Base-by-base conservation (phyloP, 441 rosid genomes). In the Jatropha multifida region DNA sequence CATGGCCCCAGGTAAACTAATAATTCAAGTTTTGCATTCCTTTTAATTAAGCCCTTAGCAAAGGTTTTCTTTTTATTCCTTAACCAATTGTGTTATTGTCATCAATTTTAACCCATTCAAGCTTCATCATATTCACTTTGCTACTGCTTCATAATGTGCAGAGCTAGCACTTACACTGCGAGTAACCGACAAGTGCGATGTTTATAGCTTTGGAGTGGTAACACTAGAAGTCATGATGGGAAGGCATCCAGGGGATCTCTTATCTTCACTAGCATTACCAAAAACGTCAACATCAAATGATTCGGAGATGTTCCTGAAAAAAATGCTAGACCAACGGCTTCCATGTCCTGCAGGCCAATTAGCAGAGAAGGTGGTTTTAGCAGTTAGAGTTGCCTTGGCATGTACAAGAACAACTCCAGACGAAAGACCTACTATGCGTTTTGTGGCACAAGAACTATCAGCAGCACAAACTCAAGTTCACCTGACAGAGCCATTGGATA, bases 171-270 rank as follows among this genome's bases (percentile, higher is more conserved):
- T 70, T 13, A 85, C 92, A 17, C 83, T 83, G 90, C 76, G 77
- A 54, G 81, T 87, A 1, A 85, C 90, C 0, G 85, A 92, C 32
- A 88, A 90, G 82, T 82, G 88, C 2, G 92, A 90, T 59, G 85
- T 87, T n/a, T 90, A 83, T 48, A 87, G 91, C 72, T 90, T 88
- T 38, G 94, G 90, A 40, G 88, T 90, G 15, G 89, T 90, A 72
- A 78, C 86, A 20, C 38, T 88, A 26, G 94, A 90, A 73, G 83
- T 81, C 2, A 84, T 90, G 89, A 86, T 85, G 89, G 94, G 92
- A 69, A 86, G 70, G 82, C 94, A 90, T 46, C 94, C 94, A 0
- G 89, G 94, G 58, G 90, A 87, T 59, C 81, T 87, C 40, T 48
- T 88, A 63, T 49, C 83, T 41, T 86, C 89, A 67, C 14, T 79